phyloP scores from a whole-genome alignment of 2,329 filamentous ascomycete genomes.

The Teratosphaeria viscida region DNA sequence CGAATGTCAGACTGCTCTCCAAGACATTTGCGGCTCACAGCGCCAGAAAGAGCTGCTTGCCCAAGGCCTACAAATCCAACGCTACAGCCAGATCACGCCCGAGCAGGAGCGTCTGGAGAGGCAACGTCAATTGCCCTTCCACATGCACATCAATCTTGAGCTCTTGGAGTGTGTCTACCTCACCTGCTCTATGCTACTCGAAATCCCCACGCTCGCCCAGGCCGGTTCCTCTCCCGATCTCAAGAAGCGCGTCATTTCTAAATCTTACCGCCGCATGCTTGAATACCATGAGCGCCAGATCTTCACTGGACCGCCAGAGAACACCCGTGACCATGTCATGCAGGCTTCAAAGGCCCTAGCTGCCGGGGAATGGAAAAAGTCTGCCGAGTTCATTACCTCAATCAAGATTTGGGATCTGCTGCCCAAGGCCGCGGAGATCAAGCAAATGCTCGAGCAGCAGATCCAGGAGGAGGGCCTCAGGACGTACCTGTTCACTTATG shows the following conservation, averaged over 20 bases:
- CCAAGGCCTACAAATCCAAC: conserved; percentile 96
- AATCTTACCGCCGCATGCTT: conserved; percentile 97
- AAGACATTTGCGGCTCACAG: conserved; percentile 96
- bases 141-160: conserved; percentile 99
- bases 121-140: conserved; percentile 95
- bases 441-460: conserved; percentile 92
- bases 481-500: conserved; percentile 98
- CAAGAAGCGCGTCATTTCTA: conserved; percentile 96
- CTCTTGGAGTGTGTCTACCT: conserved; percentile 96
- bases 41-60: conserved; percentile 96
- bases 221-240: conserved; percentile 93
- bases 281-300: conserved; percentile 99
- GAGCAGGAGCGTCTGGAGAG: conserved; percentile 97
- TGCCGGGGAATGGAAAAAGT: conserved; percentile 97
- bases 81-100: conserved; percentile 89
- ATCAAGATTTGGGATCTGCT: conserved; percentile 99
- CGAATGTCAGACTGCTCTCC: conserved; percentile 92
- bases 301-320: conserved; percentile 96
- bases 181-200: conserved; percentile 97
- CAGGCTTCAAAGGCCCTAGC: conserved; percentile 95
- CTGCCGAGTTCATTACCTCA: conserved; percentile 81
- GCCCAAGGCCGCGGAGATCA: conserved; percentile 85
- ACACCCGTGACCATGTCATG: conserved; percentile 98
- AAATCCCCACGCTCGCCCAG: conserved; percentile 93
- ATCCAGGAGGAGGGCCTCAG: conserved; percentile 97